phyloP scores from a whole-genome alignment of 805 yeast genomes.

The Barnettozyma salicaria region DNA sequence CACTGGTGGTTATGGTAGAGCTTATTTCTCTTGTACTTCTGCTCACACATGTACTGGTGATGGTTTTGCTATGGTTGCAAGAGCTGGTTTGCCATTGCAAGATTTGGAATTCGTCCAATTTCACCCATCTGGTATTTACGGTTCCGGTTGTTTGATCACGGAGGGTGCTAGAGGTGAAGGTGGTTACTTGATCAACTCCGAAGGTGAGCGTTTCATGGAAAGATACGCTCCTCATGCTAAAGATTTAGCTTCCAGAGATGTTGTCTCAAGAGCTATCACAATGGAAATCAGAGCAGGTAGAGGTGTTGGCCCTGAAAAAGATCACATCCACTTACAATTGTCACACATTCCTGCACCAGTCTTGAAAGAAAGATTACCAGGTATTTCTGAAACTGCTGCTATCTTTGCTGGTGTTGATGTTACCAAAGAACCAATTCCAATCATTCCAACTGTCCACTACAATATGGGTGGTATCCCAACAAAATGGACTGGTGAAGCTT shows the following conservation, averaged over 20 bases:
- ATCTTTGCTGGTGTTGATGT: slow-evolving; percentile 99
- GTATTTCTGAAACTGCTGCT: slow-evolving; percentile 97
- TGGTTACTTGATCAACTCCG: slow-evolving; percentile 91
- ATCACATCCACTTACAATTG: slow-evolving; percentile 91
- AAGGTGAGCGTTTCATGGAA: slow-evolving; percentile 99
- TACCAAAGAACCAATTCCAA: slow-evolving; percentile 98
- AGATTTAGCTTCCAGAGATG: slow-evolving; percentile 97
- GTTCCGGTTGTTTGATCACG: slow-evolving; percentile 97
- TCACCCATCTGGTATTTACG: slow-evolving; percentile 99
- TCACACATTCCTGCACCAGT: slow-evolving; percentile 91
- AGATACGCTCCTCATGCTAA: slow-evolving; percentile 98
- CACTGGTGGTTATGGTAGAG: slow-evolving; percentile 98
- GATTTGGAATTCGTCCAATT: slow-evolving; percentile 97
- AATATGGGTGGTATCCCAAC: slow-evolving; percentile 99
- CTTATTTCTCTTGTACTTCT: slow-evolving; percentile 97
- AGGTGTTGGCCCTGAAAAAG: slow-evolving; percentile 96
- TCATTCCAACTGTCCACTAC: slow-evolving; percentile 96
- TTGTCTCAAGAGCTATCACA: slow-evolving; percentile 96
- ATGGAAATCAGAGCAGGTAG: slow-evolving; percentile 98
- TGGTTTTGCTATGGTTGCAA: slow-evolving; percentile 95
- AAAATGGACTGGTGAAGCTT: slow-evolving; percentile 91
- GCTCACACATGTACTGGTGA: slow-evolving; percentile 99
- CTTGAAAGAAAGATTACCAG: slow-evolving; percentile 92
- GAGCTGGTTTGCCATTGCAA: slow-evolving; percentile 97
- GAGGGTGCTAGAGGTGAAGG: slow-evolving; percentile 99